These are phyloP conservation scores for Salix koriyanagi DNA, from an alignment of 345 rosid genomes.

Conservation along the genomic window DNA sequence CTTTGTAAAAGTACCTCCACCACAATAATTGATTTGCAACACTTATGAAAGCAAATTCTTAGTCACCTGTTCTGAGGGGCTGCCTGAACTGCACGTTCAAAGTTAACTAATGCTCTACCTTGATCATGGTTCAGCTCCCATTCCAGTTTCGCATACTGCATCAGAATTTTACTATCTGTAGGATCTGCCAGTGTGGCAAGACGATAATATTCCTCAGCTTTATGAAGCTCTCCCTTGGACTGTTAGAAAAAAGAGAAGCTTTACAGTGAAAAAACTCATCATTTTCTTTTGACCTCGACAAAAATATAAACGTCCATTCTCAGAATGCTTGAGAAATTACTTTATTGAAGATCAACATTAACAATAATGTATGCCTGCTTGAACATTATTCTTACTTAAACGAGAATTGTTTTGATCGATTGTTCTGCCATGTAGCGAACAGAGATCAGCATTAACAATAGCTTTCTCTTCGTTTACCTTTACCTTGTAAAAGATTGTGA, in stretches of 20 bases:
- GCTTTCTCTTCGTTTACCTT: no score
- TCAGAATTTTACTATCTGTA: slow-evolving; percentile 46
- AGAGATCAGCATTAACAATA: no score
- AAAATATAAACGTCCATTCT: neutral
- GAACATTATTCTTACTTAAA: neutral
- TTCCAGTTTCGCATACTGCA: slow-evolving; percentile 57
- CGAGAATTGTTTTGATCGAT: neutral
- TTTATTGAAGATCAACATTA: neutral
- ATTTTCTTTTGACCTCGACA: neutral
- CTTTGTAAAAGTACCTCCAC: neutral
- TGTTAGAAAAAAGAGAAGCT: slow-evolving; percentile 12
- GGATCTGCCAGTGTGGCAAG: slow-evolving; percentile 66
- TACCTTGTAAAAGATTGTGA: no score
- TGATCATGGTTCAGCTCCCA: slow-evolving; percentile 69
- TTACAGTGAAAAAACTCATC: neutral
- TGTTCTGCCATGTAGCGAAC: neutral
- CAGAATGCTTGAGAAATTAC: neutral
- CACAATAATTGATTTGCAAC: neutral
- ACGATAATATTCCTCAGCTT: slow-evolving; percentile 64
- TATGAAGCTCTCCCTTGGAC: slow-evolving; percentile 68
- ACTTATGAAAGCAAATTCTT: neutral
- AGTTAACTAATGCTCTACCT: slow-evolving; percentile 51
- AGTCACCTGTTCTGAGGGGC: slow-evolving; percentile 66
- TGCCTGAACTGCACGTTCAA: slow-evolving; percentile 56
- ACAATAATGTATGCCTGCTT: neutral